phyloP scores from a whole-genome alignment of 305 asterid species.

The Fraxinus nigra region DNA sequence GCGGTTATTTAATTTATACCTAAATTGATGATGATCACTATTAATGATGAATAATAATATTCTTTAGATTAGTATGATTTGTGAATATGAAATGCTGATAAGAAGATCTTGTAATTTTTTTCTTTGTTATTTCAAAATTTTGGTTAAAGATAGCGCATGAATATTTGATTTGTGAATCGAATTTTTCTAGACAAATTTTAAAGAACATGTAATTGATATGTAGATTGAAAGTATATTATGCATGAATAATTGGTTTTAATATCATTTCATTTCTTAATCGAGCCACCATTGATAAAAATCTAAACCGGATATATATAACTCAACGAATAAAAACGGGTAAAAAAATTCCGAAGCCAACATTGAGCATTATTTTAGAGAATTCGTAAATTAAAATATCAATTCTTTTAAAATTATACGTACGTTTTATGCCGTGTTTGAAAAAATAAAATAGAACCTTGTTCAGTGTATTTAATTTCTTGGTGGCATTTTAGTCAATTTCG shows the following conservation, averaged over 20 bases:
- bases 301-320: not conserved
- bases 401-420: not conserved
- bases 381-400: not conserved
- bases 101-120: too few species aligned
- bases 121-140: too few species aligned
- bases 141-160: not conserved
- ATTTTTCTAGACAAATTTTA: not conserved
- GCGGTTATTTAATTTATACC: too few species aligned
- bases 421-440: not conserved
- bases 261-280: not conserved
- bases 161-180: not conserved
- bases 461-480: not conserved
- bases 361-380: not conserved
- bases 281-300: not conserved
- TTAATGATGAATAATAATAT: not conserved
- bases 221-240: not conserved
- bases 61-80: too few species aligned
- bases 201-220: not conserved
- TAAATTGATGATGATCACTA: not conserved
- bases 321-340: not conserved
- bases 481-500: not conserved
- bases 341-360: not conserved
- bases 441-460: not conserved
- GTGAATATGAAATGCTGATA: not conserved
- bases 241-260: not conserved